A percentile compares a stretch with the other conserved stretches of the same genome.
Conservation (phyloP, 2,329 filamentous ascomycete genomes). For the Reticulascus tulasneorum region DNA sequence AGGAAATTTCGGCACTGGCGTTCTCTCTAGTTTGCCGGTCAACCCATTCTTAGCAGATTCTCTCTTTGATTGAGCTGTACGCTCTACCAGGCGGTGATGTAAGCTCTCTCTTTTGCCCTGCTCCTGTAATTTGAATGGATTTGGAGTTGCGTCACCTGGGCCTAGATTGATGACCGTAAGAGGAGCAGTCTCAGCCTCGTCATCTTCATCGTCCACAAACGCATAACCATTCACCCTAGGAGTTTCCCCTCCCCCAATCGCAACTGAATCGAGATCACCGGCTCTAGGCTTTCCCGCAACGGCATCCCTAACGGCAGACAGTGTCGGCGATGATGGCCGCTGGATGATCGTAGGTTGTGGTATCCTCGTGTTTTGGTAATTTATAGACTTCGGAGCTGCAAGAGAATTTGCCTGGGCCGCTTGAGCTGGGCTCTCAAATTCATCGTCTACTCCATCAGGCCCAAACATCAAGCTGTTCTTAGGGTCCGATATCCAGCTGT, state of each 20-base stretch:
- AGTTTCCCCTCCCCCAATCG: slow-evolving; percentile 65
- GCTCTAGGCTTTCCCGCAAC: slow-evolving; percentile 68
- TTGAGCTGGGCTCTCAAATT: slow-evolving; percentile 60
- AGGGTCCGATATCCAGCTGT: slow-evolving; percentile 70
- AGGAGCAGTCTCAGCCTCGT: slow-evolving; percentile 33
- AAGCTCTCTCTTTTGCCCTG: slow-evolving; percentile 74
- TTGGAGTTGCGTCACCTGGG: slow-evolving; percentile 59
- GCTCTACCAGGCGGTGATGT: slow-evolving; percentile 83
- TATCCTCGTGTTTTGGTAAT: slow-evolving; percentile 81
- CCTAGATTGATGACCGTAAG: slow-evolving; percentile 53
- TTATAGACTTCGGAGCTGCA: slow-evolving; percentile 71
- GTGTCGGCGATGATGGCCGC: slow-evolving; percentile 70
- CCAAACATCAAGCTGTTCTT: slow-evolving; percentile 86
- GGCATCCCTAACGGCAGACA: slow-evolving; percentile 80
- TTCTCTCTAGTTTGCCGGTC: slow-evolving; percentile 54
- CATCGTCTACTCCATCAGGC: slow-evolving; percentile 61
- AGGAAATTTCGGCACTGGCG: slow-evolving; percentile 66
- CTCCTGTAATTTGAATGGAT: slow-evolving; percentile 76
- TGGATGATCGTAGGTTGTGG: slow-evolving; percentile 42
- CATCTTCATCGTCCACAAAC: slow-evolving; percentile 81
- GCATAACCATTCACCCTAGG: slow-evolving; percentile 90
- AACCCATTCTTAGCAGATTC: slow-evolving; percentile 55
- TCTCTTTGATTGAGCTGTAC: slow-evolving; percentile 69
- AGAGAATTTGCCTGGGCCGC: slow-evolving; percentile 66
- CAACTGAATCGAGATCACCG: slow-evolving; percentile 57